Evolutionary conservation across 345 rosid species (phyloP).

Genomic region (Lepidium sativum): DNA sequence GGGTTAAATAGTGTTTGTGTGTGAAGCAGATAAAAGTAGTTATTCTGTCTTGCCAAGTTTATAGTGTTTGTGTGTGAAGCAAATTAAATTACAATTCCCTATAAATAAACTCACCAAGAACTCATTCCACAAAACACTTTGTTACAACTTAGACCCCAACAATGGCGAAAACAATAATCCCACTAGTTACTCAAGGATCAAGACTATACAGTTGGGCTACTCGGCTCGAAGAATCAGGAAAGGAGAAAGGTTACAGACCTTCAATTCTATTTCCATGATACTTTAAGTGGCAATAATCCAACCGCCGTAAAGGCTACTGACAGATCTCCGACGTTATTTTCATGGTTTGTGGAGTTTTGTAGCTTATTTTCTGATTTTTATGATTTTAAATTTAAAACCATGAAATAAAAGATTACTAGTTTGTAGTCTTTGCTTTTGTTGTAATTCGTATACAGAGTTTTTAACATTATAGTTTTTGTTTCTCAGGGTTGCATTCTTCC

Average conservation of each 20-base stretch:
- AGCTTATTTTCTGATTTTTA: no score
- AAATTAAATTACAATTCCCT: neutral
- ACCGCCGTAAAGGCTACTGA: slow-evolving; percentile 37
- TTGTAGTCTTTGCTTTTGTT: no score
- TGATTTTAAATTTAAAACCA: neutral
- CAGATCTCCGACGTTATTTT: slow-evolving; percentile 36
- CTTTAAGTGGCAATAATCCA: slow-evolving; percentile 43
- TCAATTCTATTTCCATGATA: slow-evolving; percentile 70
- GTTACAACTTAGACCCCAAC: neutral
- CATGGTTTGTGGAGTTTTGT: no score
- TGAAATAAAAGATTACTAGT: no score
- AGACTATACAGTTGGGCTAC: slow-evolving; percentile 27
- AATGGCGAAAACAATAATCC: slow-evolving; percentile 11
- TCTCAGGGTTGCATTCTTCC: no score
- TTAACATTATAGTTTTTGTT: no score
- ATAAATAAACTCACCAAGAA: neutral
- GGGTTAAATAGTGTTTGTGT: no score
- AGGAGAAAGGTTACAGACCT: slow-evolving; percentile 45
- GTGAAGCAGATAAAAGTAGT: no score
- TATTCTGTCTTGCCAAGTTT: no score
- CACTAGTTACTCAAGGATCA: slow-evolving; percentile 21
- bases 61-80: no score
- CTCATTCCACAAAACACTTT: neutral
- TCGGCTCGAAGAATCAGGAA: slow-evolving; percentile 12
- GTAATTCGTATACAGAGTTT: no score